Base-by-base conservation (phyloP, 345 rosid genomes). In the Pugionium cornutum region DNA sequence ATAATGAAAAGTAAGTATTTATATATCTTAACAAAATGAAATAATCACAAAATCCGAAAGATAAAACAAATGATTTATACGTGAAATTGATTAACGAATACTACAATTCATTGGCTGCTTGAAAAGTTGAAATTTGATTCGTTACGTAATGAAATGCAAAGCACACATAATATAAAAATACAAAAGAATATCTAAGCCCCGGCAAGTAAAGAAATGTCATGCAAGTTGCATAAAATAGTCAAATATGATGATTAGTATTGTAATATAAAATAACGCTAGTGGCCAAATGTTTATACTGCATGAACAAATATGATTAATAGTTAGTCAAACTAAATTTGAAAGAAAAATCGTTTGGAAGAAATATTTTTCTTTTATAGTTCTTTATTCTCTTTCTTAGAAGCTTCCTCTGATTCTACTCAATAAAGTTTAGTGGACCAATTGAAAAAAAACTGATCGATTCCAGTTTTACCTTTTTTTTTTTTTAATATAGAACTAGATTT, bases 1-100 rank as follows among this genome's bases (percentile, higher is more conserved):
- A 52, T 53, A 28, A 76, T 83, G 76, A 72, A 27, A 7, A 69
- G 77, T 55, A 76, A 18, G 45, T 48, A 35, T 35, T 43, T 42
- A 18, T 7, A 54, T 10, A 66, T 36, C 28, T 33, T 52, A 42
- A 32, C 28, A 53, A 25, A 54, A 10, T 2, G 40, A 28, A 48
- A 47, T 34, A 48, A 57, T 30, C 64, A 56, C 30, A 45, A 35
- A 4, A 18, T 30, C 9, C 11, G 18, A 18, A 18, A 18, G 18
- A 18, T 18, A 18, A 18, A 18, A 18, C 18, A 18, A 18, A 18
- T 18, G 18, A 18, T 18, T 18, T 18, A 18, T 18, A 18, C 18
- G 18, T 18, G 18, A 18, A 18, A 18, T 18, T 18, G 18, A 18
- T 18, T 18, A 18, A 48, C 34, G 47, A 51, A 29, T n/a, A 58